A percentile compares a stretch with the other conserved stretches of the same genome.
Evolutionary conservation across 352 stramenopile genomes (phyloP).

Genomic region (Pythium apleroticum): DNA sequence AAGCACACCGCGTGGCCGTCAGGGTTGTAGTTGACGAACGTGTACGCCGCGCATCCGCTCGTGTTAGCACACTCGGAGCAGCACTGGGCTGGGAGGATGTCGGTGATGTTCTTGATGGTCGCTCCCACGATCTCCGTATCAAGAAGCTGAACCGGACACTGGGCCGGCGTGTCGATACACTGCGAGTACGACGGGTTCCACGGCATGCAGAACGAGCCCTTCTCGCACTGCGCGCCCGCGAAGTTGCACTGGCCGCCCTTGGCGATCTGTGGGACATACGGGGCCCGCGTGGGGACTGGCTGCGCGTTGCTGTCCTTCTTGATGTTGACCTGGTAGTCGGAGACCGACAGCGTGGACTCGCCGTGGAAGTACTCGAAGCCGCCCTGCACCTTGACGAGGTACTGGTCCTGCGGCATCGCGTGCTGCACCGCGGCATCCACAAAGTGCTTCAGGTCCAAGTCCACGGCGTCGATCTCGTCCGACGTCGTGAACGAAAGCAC

Average conservation of each 20-base stretch:
- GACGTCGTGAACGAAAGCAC: neutral
- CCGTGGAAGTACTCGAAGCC: neutral
- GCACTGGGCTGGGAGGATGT: neutral
- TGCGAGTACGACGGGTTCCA: neutral
- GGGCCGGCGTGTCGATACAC: neutral
- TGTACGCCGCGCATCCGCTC: neutral
- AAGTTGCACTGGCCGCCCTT: neutral
- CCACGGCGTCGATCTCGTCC: neutral
- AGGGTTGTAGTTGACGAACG: conserved; percentile 1
- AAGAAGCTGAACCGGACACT: neutral
- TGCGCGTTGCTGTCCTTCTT: neutral
- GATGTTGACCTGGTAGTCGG: neutral
- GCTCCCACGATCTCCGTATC: neutral
- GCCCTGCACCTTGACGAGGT: neutral
- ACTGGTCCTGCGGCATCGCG: neutral
- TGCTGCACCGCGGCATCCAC: neutral
- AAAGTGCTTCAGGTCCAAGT: neutral
- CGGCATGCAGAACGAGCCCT: neutral
- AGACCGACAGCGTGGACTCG: neutral
- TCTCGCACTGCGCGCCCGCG: neutral
- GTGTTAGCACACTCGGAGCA: neutral
- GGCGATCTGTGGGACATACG: neutral
- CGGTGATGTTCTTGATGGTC: neutral
- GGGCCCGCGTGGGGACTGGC: neutral
- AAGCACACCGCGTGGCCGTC: neutral